Conservation (phyloP, 192 early-diverging fungal genomes). For the Podila minutissima region DNA sequence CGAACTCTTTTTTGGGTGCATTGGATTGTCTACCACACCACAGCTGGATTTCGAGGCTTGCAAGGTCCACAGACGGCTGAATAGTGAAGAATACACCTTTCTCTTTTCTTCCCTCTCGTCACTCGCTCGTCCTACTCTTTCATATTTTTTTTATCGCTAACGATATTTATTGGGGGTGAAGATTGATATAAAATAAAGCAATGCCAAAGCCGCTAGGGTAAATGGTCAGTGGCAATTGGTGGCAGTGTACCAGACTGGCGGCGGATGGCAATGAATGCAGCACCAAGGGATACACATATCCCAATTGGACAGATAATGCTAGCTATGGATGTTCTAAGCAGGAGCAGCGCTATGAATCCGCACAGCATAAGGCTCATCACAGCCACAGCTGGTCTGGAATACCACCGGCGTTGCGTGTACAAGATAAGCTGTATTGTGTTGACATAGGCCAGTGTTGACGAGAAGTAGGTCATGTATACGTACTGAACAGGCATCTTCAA, state of each 20-base stretch:
- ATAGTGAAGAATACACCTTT: neutral
- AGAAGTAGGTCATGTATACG: conserved; percentile 38
- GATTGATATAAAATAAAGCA: too few relatives aligned
- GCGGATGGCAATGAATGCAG: neutral
- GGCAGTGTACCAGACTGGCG: neutral
- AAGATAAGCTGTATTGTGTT: conserved; percentile 21
- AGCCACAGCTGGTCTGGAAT: neutral
- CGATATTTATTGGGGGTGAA: neutral
- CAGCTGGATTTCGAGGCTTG: too few relatives aligned
- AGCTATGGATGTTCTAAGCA: conserved; percentile 19
- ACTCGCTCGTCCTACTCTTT: neutral
- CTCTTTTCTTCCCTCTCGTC: neutral
- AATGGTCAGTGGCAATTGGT: too few relatives aligned
- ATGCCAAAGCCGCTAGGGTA: too few relatives aligned
- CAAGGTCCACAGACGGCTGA: too few relatives aligned
- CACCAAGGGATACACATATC: neutral
- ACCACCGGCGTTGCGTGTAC: conserved; percentile 10
- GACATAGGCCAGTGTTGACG: conserved; percentile 27
- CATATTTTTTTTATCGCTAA: neutral
- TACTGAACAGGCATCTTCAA: conserved; percentile 29
- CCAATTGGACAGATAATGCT: conserved; percentile 36
- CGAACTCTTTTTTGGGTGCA: too few relatives aligned
- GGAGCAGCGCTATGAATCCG: conserved; percentile 14
- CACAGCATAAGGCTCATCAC: conserved; percentile 18
- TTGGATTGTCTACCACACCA: too few relatives aligned